Evolutionary conservation across 2,329 filamentous ascomycete genomes (phyloP).

Genomic region (Pseudogymnoascus sp.): DNA sequence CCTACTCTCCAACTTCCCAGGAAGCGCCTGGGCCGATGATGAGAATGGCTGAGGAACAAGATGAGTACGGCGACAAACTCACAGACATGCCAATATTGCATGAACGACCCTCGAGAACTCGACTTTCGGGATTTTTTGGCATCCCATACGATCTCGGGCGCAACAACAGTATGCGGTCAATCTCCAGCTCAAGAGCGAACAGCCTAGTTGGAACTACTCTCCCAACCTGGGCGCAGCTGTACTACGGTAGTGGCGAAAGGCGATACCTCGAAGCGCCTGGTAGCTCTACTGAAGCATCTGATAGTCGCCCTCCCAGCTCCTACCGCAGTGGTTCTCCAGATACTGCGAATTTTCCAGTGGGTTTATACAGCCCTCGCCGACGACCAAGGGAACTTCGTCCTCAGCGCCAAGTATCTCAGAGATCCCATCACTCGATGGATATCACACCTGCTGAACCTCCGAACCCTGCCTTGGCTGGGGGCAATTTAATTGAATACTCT

Average conservation of each 20-base stretch:
- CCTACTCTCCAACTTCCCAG: slow-evolving; percentile 34
- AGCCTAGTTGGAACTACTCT: slow-evolving; percentile 34
- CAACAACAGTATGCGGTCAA: slow-evolving; percentile 28
- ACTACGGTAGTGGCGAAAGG: slow-evolving; percentile 62
- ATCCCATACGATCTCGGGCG: slow-evolving; percentile 36
- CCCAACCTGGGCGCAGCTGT: slow-evolving; percentile 49
- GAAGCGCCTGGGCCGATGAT: slow-evolving; percentile 29
- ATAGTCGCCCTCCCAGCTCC: slow-evolving; percentile 42
- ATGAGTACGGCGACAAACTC: slow-evolving; percentile 58
- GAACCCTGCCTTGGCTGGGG: slow-evolving; percentile 22
- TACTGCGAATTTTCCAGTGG: slow-evolving; percentile 40
- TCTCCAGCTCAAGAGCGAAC: slow-evolving; percentile 37
- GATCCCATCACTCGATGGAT: slow-evolving; percentile 34
- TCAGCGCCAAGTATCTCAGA: slow-evolving; percentile 20
- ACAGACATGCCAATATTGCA: slow-evolving; percentile 50
- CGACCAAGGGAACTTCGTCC: slow-evolving; percentile 35
- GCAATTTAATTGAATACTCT: slow-evolving; percentile 24
- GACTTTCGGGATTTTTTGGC: slow-evolving; percentile 45
- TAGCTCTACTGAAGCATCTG: slow-evolving; percentile 25
- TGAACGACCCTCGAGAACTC: slow-evolving; percentile 46
- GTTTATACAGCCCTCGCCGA: slow-evolving; percentile 40
- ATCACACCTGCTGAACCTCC: slow-evolving; percentile 32
- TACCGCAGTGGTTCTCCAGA: slow-evolving; percentile 42
- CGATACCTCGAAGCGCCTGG: slow-evolving; percentile 38
- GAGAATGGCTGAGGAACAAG: slow-evolving; percentile 48